A percentile compares a stretch with the other conserved stretches of the same genome.
Evolutionary conservation across 305 asterid genomes (phyloP).

Genomic region (Fraxinus sp.): DNA sequence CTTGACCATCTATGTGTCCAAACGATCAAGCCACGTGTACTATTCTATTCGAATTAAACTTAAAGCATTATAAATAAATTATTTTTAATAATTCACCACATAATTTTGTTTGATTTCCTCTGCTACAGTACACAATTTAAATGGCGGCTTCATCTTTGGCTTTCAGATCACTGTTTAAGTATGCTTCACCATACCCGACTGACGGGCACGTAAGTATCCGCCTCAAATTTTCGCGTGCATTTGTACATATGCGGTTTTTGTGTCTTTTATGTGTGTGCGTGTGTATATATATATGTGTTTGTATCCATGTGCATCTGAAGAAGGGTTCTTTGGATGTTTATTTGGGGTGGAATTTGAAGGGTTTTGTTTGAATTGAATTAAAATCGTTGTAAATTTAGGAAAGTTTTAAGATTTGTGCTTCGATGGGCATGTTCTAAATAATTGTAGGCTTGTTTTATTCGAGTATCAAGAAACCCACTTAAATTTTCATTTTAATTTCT

Average conservation of each 20-base stretch:
- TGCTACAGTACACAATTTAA: neutral
- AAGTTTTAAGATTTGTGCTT: constrained; percentile 5
- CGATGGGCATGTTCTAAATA: neutral
- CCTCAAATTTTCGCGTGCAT: neutral
- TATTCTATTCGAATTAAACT: neutral
- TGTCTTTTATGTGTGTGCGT: neutral
- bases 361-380: constrained; percentile 15
- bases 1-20: neutral
- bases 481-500: neutral
- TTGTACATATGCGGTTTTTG: neutral
- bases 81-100: neutral
- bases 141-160: constrained; percentile 51
- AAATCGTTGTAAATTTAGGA: constrained; percentile 5
- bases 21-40: neutral
- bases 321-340: neutral
- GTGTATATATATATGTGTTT: neutral
- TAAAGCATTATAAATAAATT: neutral
- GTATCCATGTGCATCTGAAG: neutral
- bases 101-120: neutral
- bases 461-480: neutral
- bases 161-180: constrained; percentile 35
- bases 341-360: neutral
- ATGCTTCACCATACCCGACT: constrained; percentile 14
- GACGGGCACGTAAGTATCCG: constrained; percentile 36
- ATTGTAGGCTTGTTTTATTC: neutral